Percentiles rank a stretch among this genome's conserved stretches.
These are phyloP conservation scores for Trichosporon ovoides DNA, from an alignment of 1,284 basidiomycete genomes.

Conservation along the genomic window DNA sequence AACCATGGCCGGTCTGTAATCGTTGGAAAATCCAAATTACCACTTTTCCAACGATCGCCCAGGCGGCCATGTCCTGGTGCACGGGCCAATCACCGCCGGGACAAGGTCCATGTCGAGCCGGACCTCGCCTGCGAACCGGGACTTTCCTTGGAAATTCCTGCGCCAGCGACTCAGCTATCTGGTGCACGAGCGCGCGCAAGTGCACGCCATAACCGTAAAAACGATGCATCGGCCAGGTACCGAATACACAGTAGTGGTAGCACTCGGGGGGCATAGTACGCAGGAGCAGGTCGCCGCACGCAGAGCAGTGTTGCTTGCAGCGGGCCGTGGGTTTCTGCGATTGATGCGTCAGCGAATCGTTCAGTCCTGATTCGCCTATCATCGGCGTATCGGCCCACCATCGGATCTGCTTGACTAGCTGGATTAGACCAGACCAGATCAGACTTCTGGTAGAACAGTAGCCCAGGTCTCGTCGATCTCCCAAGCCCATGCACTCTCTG, in stretches of 20 bases:
- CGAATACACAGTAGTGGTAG: neutral
- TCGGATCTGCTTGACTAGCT: no score
- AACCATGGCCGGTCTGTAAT: neutral
- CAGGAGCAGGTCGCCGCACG: neutral
- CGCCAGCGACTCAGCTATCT: no score
- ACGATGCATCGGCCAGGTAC: neutral
- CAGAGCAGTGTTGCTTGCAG: neutral
- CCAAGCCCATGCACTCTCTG: neutral
- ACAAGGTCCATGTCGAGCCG: neutral
- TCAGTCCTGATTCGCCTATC: neutral
- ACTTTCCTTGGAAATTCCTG: neutral
- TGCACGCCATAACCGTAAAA: slow-evolving; percentile 3
- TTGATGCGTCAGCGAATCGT: neutral
- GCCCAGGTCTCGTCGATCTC: no score
- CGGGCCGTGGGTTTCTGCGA: no score
- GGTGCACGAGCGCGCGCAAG: neutral
- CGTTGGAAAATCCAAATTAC: slow-evolving; percentile 12
- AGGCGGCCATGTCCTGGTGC: neutral
- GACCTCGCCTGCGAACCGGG: neutral
- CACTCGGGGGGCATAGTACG: no score
- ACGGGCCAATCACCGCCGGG: neutral
- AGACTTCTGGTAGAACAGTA: no score
- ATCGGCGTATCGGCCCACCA: neutral
- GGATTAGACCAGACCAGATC: no score
- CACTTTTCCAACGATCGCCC: slow-evolving; percentile 3